phyloP scores from a whole-genome alignment of 768 basidiomycete species.

The Hydnomerulius pinastri region DNA sequence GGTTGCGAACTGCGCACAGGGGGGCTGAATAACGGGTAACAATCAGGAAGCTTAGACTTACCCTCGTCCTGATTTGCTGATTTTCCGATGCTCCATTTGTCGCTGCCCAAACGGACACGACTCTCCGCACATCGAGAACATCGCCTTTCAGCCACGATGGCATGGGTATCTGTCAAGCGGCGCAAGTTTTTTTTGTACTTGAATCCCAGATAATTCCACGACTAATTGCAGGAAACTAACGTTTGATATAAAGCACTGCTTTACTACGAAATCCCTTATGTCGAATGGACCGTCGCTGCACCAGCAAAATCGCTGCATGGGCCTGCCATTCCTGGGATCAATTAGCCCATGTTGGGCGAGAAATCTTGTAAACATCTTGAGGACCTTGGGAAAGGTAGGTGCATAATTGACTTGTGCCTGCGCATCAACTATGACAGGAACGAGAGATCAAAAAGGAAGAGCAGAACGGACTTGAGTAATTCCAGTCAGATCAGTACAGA shows the following conservation, averaged over 20 bases:
- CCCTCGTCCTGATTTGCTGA: slow-evolving; percentile 15
- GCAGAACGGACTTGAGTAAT: slow-evolving; percentile 78
- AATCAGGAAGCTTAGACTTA: slow-evolving; percentile 7
- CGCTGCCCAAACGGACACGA: slow-evolving; percentile 49
- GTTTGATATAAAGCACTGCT: slow-evolving; percentile 87
- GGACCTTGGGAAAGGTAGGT: slow-evolving; percentile 71
- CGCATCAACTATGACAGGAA: slow-evolving; percentile 7
- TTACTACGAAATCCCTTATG: slow-evolving; percentile 81
- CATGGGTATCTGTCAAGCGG: slow-evolving; percentile 52
- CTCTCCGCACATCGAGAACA: slow-evolving; percentile 70
- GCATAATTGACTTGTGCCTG: slow-evolving; percentile 82
- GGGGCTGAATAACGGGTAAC: not conserved
- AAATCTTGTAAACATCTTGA: slow-evolving; percentile 65
- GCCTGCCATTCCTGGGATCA: slow-evolving; percentile 54
- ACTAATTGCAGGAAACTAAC: slow-evolving; percentile 38
- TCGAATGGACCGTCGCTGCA: slow-evolving; percentile 86
- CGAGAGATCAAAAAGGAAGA: slow-evolving; percentile 4
- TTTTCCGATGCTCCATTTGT: slow-evolving; percentile 9
- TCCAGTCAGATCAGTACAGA: slow-evolving; percentile 87
- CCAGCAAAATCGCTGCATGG: slow-evolving; percentile 71
- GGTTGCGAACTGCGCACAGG: slow-evolving; percentile 16
- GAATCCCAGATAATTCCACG: slow-evolving; percentile 8
- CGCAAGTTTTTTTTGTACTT: slow-evolving; percentile 6
- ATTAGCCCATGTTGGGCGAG: slow-evolving; percentile 72
- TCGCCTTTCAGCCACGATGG: slow-evolving; percentile 76